Evolutionary conservation across 2,329 filamentous ascomycete genomes (phyloP), one percentile per base, ranked within the genome.

Genomic region (Monilinia aucupariae): DNA sequence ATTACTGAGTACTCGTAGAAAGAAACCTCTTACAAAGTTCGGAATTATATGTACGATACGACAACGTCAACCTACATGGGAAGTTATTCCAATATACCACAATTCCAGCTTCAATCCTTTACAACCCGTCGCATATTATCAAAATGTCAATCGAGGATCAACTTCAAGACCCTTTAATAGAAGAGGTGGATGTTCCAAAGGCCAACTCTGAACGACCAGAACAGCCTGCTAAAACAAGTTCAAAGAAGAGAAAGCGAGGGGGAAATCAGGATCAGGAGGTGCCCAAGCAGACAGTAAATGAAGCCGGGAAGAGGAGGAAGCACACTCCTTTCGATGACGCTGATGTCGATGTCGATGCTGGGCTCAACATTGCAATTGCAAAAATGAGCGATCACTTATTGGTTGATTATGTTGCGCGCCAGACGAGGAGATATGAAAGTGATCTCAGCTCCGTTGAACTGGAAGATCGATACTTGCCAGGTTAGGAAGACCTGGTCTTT

Each of bases 381-480:
- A 84, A 85, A 65, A 92, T 97, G 87, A 91, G 96, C 75, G 87
- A 85, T 65, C 85, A 87, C 68, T 80, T 97, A 49, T 78, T 97
- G 53, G 90, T 92, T 1, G 93, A 97, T 74, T 87, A 96, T 74
- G 80, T 97, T 66, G 89, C 89, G 8, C 88, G 94, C 72, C 85
- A 89, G 72, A 88, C 90, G 60, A 85, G 83, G 67, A 83, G 88
- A 30, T 96, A 93, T 72, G 90, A 91, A 61, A 85, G 84, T 34
- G 88, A 96, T 59, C 76, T 97, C 71, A 96, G 90, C 69, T 79
- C 86, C 0, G 83, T 97, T 48, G 94, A 99, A 76, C 78, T 96
- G 39, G 87, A 90, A 63, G 92, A 97, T 73, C 79, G 91, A 71
- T 87, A 89, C 62, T 81, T 97, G 59, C 86, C 91, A 68, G 87